phyloP scores from a whole-genome alignment of 2,329 filamentous ascomycete species.

The Zymoseptoria crescenta region DNA sequence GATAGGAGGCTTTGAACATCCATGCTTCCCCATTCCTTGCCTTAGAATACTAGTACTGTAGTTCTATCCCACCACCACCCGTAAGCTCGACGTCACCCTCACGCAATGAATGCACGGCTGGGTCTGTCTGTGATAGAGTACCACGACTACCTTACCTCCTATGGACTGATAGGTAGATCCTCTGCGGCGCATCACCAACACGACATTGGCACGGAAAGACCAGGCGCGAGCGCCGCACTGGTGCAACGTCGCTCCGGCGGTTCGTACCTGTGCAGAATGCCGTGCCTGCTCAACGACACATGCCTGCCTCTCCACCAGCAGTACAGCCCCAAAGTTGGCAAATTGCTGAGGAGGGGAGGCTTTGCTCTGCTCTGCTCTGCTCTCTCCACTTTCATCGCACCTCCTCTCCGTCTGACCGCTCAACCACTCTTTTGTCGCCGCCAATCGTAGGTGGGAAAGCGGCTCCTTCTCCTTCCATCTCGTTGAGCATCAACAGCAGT shows the following conservation, averaged over 20 bases:
- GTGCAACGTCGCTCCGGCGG: background rate
- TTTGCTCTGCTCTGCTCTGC: background rate
- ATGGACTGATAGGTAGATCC: too few species aligned
- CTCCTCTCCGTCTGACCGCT: background rate
- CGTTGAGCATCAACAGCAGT: background rate
- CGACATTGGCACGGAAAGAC: background rate
- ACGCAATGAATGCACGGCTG: background rate
- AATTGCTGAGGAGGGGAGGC: background rate
- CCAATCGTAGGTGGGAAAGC: background rate
- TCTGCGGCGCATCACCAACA: background rate
- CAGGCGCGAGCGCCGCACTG: background rate
- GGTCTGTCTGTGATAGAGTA: background rate
- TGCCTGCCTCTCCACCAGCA: background rate
- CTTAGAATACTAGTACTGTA: too few species aligned
- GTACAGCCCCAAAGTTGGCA: background rate
- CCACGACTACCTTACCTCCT: too few species aligned
- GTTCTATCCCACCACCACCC: too few species aligned
- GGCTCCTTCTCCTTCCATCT: background rate
- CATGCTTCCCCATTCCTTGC: background rate
- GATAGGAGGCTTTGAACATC: background rate
- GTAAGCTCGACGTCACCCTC: background rate
- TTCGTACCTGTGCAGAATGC: too few species aligned
- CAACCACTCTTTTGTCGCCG: background rate
- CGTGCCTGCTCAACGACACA: background rate
- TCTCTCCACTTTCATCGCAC: background rate